phyloP scores from a whole-genome alignment of 2,329 filamentous ascomycete genomes.

The Penicillium sp. region DNA sequence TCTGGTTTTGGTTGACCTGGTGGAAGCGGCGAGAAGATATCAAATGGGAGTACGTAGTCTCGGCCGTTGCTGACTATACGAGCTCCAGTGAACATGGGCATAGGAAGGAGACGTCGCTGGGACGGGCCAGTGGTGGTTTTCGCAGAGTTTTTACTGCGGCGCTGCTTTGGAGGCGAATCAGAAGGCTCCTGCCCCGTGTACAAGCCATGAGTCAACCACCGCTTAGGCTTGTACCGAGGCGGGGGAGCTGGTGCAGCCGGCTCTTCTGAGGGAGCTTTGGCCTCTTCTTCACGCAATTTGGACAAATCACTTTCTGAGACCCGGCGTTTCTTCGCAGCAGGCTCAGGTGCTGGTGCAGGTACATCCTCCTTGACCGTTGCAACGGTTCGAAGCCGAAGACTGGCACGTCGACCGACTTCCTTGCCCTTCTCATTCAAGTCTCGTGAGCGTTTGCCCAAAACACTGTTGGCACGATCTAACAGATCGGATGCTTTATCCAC shows the following conservation, averaged over 20 bases:
- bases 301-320: constrained; percentile 43
- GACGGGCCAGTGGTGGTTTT: constrained; percentile 35
- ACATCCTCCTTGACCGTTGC: constrained; percentile 32
- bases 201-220: constrained; percentile 79
- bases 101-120: constrained; percentile 60
- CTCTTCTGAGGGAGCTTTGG: constrained; percentile 26
- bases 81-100: constrained; percentile 78
- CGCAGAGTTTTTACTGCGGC: constrained; percentile 48
- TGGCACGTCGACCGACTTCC: constrained; percentile 60
- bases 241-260: constrained; percentile 21
- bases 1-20: constrained; percentile 87
- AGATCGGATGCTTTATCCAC: constrained; percentile 50
- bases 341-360: constrained; percentile 25
- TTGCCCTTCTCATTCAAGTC: constrained; percentile 59
- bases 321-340: constrained; percentile 47
- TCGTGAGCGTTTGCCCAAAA: constrained; percentile 64
- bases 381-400: constrained; percentile 57
- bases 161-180: constrained; percentile 54
- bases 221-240: constrained; percentile 60
- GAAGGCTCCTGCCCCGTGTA: constrained; percentile 77
- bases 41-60: constrained; percentile 86
- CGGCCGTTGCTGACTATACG: constrained; percentile 71
- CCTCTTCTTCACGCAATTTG: constrained; percentile 28
- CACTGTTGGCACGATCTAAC: constrained; percentile 54
- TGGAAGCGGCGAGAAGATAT: constrained; percentile 85